Evolutionary conservation across 2,329 filamentous ascomycete species (phyloP).

Genomic region (Colletotrichum echinochloae): DNA sequence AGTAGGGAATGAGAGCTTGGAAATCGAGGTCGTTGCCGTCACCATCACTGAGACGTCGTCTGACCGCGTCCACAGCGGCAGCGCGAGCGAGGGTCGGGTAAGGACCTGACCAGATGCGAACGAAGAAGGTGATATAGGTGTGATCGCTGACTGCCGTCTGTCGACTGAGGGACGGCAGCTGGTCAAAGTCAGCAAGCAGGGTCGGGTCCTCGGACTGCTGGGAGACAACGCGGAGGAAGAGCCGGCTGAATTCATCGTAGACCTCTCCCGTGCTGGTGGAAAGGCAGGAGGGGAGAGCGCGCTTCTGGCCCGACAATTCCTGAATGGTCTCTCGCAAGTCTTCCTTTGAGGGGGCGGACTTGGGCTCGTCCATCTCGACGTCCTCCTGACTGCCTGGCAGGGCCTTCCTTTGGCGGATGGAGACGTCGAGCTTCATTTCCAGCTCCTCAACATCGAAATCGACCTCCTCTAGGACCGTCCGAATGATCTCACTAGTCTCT

Average conservation of each 20-base stretch:
- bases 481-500: conserved; percentile 71
- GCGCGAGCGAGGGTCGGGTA: conserved; percentile 77
- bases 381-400: conserved; percentile 64
- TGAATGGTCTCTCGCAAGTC: conserved; percentile 56
- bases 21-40: conserved; percentile 70
- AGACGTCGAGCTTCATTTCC: conserved; percentile 79
- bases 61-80: conserved; percentile 75
- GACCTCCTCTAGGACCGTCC: conserved; percentile 73
- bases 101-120: conserved; percentile 78
- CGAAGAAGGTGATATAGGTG: conserved; percentile 81
- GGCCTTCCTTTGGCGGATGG: conserved; percentile 69
- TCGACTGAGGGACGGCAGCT: conserved; percentile 65
- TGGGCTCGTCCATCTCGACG: conserved; percentile 59
- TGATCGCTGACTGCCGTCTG: conserved; percentile 68
- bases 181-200: conserved; percentile 64
- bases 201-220: conserved; percentile 54
- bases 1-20: conserved; percentile 86
- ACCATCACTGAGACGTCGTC: conserved; percentile 65
- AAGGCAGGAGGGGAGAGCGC: conserved; percentile 64
- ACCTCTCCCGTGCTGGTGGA: conserved; percentile 61
- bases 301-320: conserved; percentile 52
- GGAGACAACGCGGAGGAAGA: conserved; percentile 67
- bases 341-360: conserved; percentile 48
- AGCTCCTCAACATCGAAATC: conserved; percentile 80
- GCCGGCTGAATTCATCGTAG: conserved; percentile 69